Evolutionary conservation across 1,139 yeast species (phyloP).

Genomic region (Petasospora rhodanensis): DNA sequence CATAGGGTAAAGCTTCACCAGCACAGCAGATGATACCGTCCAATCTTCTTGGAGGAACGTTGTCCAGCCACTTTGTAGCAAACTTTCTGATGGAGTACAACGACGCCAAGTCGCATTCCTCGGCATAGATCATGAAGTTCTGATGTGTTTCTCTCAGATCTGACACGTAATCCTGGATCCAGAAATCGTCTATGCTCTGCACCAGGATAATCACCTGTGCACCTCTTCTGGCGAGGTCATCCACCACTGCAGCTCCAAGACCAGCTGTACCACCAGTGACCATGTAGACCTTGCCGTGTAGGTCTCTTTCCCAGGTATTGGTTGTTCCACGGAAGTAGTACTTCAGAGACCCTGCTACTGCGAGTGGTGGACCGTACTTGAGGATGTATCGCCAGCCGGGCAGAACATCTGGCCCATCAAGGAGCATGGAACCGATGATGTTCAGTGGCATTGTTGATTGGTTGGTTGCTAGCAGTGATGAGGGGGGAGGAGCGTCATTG

Average conservation of each 20-base stretch:
- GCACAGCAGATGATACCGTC: slow-evolving; percentile 91
- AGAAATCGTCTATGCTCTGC: slow-evolving; percentile 58
- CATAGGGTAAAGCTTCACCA: slow-evolving; percentile 71
- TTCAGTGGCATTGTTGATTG: slow-evolving; percentile 68
- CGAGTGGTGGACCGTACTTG: slow-evolving; percentile 47
- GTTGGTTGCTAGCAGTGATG: too few relatives aligned
- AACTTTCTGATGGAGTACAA: slow-evolving; percentile 78
- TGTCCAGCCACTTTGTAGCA: slow-evolving; percentile 93
- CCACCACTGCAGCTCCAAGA: slow-evolving; percentile 71
- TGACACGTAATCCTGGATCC: slow-evolving; percentile 77
- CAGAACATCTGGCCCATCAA: slow-evolving; percentile 67
- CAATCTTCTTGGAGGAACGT: slow-evolving; percentile 80
- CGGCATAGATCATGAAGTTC: slow-evolving; percentile 80
- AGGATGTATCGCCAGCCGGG: slow-evolving; percentile 69
- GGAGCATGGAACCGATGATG: slow-evolving; percentile 57
- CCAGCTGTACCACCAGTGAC: slow-evolving; percentile 92
- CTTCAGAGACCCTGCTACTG: slow-evolving; percentile 48
- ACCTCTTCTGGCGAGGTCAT: slow-evolving; percentile 72
- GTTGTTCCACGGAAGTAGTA: slow-evolving; percentile 71
- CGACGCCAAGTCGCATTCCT: slow-evolving; percentile 75
- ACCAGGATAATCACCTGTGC: slow-evolving; percentile 82
- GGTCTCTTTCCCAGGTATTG: slow-evolving; percentile 87
- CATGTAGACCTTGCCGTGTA: slow-evolving; percentile 86
- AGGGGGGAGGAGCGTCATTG: too few relatives aligned
- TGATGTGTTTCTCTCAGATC: slow-evolving; percentile 67